These are phyloP conservation scores for Morella rubra DNA, from an alignment of 306 rosid genomes.

Conservation along the genomic window DNA sequence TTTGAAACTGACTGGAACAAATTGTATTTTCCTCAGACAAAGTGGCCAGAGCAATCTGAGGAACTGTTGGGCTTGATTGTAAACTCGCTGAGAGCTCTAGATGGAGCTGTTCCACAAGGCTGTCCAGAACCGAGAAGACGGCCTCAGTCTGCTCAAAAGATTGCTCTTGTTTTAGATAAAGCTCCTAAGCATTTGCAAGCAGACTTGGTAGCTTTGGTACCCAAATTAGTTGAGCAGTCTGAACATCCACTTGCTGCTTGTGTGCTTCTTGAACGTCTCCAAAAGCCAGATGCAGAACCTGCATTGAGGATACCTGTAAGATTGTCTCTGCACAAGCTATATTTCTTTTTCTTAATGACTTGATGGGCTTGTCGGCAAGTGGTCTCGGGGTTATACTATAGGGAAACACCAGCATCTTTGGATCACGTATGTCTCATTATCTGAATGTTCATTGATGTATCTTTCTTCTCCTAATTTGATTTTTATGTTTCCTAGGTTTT, in stretches of 20 bases:
- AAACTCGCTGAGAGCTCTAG: conserved; percentile 90
- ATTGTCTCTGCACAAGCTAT: conserved; percentile 11
- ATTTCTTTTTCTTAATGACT: conserved; percentile 25
- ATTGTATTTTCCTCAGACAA: conserved; percentile 56
- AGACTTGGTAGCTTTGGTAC: conserved; percentile 84
- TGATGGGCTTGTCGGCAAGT: conserved; percentile 17
- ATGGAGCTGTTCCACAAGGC: conserved; percentile 93
- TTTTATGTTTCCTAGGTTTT: conserved; percentile 61
- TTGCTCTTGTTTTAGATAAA: conserved; percentile 88
- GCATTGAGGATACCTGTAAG: conserved; percentile 84
- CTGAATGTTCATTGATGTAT: conserved; percentile 10
- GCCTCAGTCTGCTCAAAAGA: conserved; percentile 96
- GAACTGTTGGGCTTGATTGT: conserved; percentile 97
- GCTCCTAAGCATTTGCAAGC: conserved; percentile 95
- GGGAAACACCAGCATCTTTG: background rate
- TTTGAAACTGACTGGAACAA: conserved; percentile 24
- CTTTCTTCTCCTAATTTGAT: conserved; percentile 31
- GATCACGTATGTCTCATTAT: background rate
- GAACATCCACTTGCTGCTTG: conserved; percentile 95
- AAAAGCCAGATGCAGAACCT: conserved; percentile 93
- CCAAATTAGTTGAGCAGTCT: conserved; percentile 93
- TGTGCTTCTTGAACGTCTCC: conserved; percentile 87
- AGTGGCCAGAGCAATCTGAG: conserved; percentile 99
- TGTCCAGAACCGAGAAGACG: conserved; percentile 96
- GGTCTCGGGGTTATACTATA: background rate